These are phyloP conservation scores for Alternaria consortialis DNA, from an alignment of 2,329 filamentous ascomycete genomes.

Conservation along the genomic window DNA sequence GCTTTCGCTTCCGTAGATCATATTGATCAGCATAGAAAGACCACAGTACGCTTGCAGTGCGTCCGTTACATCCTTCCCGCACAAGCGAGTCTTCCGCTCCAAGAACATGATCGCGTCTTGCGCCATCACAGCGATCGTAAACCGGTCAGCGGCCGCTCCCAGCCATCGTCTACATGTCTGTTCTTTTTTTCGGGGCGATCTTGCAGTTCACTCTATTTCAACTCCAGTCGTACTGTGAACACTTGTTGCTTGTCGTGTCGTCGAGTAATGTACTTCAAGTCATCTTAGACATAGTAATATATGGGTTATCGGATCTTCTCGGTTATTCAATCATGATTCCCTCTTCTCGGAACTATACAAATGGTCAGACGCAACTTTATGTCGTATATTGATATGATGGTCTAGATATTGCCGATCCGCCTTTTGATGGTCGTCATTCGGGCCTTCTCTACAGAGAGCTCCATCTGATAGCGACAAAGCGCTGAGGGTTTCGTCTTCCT, in stretches of 20 bases:
- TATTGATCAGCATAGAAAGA: neutral
- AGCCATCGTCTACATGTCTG: constrained; percentile 2
- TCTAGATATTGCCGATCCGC: neutral
- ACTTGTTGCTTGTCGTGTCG: neutral
- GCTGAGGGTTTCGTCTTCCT: neutral
- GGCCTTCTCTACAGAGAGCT: neutral
- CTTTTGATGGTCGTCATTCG: neutral
- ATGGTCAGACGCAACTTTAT: neutral
- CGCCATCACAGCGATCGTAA: constrained; percentile 14
- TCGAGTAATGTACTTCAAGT: neutral
- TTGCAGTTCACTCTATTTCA: constrained; percentile 18
- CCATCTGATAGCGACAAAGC: neutral
- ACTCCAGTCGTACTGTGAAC: constrained; percentile 2
- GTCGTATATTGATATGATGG: neutral
- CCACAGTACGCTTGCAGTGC: neutral
- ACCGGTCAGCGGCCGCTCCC: constrained; percentile 8
- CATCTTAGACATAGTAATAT: constrained; percentile 1
- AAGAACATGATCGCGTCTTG: constrained; percentile 12
- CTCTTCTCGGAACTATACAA: neutral
- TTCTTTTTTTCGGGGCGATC: neutral
- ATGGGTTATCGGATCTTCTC: neutral
- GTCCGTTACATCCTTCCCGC: constrained; percentile 11
- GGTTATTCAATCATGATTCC: neutral
- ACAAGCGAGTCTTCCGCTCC: constrained; percentile 6
- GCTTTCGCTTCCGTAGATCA: neutral